A percentile compares a stretch with the other conserved stretches of the same genome.
phyloP scores from a whole-genome alignment of 768 basidiomycete genomes.

The Brasilioporus rufonigricans region DNA sequence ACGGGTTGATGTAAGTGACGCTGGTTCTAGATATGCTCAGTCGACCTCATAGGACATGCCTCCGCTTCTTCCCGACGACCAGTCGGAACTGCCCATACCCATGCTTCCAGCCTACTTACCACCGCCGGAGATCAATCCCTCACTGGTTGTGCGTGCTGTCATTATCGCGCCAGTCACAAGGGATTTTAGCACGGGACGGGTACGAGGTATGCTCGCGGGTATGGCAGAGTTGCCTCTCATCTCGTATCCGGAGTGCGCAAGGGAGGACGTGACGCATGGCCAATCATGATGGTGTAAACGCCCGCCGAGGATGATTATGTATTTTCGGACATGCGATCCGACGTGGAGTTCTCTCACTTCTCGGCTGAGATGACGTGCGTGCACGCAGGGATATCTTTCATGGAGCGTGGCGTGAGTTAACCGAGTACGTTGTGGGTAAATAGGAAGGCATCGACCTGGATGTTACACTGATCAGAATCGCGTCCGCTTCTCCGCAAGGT shows the following conservation, averaged over 20 bases:
- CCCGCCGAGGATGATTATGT: neutral
- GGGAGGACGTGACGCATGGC: neutral
- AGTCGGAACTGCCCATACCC: constrained; percentile 43
- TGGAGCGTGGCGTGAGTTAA: constrained; percentile 22
- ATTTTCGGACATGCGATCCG: constrained; percentile 21
- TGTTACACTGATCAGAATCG: constrained; percentile 14
- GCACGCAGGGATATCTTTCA: constrained; percentile 11
- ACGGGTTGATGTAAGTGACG: constrained; percentile 38
- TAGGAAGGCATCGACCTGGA: constrained; percentile 1
- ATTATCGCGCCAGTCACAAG: constrained; percentile 42
- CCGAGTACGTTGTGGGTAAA: constrained; percentile 30
- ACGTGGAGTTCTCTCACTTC: constrained; percentile 1
- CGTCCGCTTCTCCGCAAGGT: constrained; percentile 21
- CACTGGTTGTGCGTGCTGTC: constrained; percentile 53
- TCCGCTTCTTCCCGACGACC: constrained; percentile 8
- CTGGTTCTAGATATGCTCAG: constrained; percentile 1
- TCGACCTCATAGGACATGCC: constrained; percentile 16
- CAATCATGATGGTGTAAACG: constrained; percentile 1
- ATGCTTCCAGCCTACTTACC: constrained; percentile 40
- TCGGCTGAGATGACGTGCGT: constrained; percentile 22
- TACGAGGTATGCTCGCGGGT: constrained; percentile 22
- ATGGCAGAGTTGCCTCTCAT: constrained; percentile 20
- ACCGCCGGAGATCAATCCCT: constrained; percentile 40
- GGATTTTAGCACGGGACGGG: constrained; percentile 40
- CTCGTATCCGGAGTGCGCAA: constrained; percentile 21